Conservation (phyloP, 2,329 filamentous ascomycete genomes). For the Tothia fuscella region DNA sequence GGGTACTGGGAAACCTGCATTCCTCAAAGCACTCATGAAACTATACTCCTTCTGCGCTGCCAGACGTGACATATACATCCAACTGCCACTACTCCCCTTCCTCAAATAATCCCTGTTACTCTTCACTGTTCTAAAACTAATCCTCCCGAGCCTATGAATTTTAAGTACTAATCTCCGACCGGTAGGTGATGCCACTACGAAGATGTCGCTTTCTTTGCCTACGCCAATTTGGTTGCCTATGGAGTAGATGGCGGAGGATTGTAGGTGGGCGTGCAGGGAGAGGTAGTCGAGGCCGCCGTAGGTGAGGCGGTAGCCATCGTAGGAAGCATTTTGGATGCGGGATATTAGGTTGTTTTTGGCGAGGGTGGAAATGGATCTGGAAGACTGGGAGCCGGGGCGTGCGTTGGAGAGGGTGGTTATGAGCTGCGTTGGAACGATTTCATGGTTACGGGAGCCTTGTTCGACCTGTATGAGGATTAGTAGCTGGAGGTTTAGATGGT, state of each 20-base stretch:
- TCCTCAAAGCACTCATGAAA: conserved; percentile 77
- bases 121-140: conserved; percentile 94
- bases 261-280: conserved; percentile 81
- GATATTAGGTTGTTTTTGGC: conserved; percentile 89
- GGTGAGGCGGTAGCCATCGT: conserved; percentile 92
- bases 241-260: conserved; percentile 70
- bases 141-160: conserved; percentile 88
- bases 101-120: conserved; percentile 90
- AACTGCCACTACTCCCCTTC: conserved; percentile 67
- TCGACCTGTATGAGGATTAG: conserved; percentile 55
- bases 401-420: conserved; percentile 77
- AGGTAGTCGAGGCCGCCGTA: conserved; percentile 97
- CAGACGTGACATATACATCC: conserved; percentile 95
- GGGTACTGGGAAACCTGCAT: conserved; percentile 82
- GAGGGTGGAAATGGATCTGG: conserved; percentile 76
- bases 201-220: conserved; percentile 95
- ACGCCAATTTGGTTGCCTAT: conserved; percentile 92
- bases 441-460: conserved; percentile 89
- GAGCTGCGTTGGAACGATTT: conserved; percentile 82
- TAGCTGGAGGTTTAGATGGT: background rate
- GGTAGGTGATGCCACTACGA: conserved; percentile 70
- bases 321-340: conserved; percentile 87
- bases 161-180: conserved; percentile 69
- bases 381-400: conserved; percentile 59
- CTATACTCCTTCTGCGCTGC: conserved; percentile 90